Base-by-base conservation (phyloP, 2,329 filamentous ascomycete species). In the Calonectria naviculata region DNA sequence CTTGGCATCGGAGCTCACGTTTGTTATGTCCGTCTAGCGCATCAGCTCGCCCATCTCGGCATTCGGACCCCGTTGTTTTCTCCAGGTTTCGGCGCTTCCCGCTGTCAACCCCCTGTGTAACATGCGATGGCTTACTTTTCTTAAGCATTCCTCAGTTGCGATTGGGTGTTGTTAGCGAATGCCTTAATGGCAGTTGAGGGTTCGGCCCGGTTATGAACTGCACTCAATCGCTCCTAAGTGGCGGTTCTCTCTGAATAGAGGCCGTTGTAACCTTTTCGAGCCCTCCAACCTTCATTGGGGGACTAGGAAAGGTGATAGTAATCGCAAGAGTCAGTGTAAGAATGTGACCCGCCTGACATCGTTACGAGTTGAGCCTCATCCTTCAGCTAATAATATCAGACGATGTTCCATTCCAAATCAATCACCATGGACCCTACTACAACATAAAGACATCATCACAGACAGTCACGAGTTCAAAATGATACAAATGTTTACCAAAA, bases 401-500 rank as follows among this genome's bases (percentile, higher is more conserved):
- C 54, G 31, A n/a, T 44, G 61, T 52, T 61, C 29, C 54, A 41
- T 34, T 60, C 54, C 54, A 6, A 15, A 24, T 31, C 12, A 5
- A 21, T 21, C 49, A 54, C 19, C 26, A 31, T 49, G n/a, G n/a
- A n/a, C 28, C 4, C 19, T 19, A 52, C n/a, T 4, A 2, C 13
- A 10, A 29, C 24, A 34, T 34, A 12, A n/a, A 13, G 28, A 54
- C 29, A 26, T 46, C 36, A 67, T 74, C 62, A 70, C 61, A 49
- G 28, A 65, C 31, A 49, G 12, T 49, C 58, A 54, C 24, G 15
- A 2, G 8, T 31, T 15, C 15, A 24, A 56, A 17, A 44, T 24
- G 9, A n/a, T 10, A 65, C 21, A 28, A 60, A 24, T 29, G 26
- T 58, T 46, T 71, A 56, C 73, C 71, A 60, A 76, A 67, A 70